These are phyloP conservation scores for Candida gorgasii DNA, from an alignment of 805 yeast genomes.

Conservation along the genomic window DNA sequence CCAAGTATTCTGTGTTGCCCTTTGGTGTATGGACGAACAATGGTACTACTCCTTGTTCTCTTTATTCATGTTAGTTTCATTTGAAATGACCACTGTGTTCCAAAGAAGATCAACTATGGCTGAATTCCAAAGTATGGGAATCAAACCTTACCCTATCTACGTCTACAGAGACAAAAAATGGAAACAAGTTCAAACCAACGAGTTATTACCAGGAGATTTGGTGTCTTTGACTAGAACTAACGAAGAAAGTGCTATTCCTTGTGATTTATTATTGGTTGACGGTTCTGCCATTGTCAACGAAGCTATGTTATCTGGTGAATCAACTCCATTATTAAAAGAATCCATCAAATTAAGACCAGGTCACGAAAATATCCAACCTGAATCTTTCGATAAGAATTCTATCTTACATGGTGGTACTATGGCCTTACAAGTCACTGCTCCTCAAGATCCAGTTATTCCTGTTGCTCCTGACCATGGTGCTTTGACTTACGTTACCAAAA, in stretches of 20 bases:
- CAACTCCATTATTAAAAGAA: constrained; percentile 94
- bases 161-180: constrained; percentile 72
- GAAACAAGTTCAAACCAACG: constrained; percentile 67
- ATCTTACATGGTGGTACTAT: constrained; percentile 94
- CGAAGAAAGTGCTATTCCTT: constrained; percentile 91
- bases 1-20: constrained; percentile 91
- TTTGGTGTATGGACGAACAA: constrained; percentile 95
- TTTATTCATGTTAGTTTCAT: constrained; percentile 85
- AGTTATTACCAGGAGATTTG: constrained; percentile 86
- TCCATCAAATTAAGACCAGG: constrained; percentile 81
- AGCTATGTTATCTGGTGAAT: constrained; percentile 98
- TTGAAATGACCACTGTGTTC: constrained; percentile 92
- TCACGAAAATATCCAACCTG: constrained; percentile 65
- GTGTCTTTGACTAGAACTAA: constrained; percentile 85
- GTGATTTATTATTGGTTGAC: constrained; percentile 82
- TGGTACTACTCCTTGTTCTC: constrained; percentile 95
- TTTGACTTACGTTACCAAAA: constrained; percentile 82
- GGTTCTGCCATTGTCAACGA: constrained; percentile 97
- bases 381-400: constrained; percentile 86
- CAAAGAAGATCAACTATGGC: constrained; percentile 93
- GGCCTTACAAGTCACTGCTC: constrained; percentile 84
- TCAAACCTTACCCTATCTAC: constrained; percentile 81
- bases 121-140: constrained; percentile 96
- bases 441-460: constrained; percentile 52
- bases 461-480: constrained; percentile 91